A percentile compares a stretch with the other conserved stretches of the same genome.
Evolutionary conservation across 2,329 filamentous ascomycete genomes (phyloP).

Genomic region (Alternaria rosae): DNA sequence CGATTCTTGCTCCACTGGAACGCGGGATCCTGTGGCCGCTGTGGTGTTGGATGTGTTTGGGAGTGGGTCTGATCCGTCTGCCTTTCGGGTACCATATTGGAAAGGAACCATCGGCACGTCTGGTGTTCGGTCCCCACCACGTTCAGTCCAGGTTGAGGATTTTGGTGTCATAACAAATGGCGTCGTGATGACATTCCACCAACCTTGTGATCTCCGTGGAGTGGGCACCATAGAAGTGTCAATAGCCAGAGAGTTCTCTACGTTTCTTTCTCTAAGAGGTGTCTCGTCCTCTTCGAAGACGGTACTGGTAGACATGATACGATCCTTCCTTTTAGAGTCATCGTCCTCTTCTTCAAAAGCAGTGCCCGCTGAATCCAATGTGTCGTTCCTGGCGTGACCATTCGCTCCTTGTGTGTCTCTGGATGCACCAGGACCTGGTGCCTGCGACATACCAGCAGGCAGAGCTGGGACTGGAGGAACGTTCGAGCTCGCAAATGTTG

Average conservation of each 20-base stretch:
- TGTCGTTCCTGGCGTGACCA: conserved; percentile 39
- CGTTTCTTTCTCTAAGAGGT: conserved; percentile 35
- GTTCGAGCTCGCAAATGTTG: conserved; percentile 44
- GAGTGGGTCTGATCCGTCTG: conserved; percentile 27
- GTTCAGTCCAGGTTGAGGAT: conserved; percentile 46
- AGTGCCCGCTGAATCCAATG: conserved; percentile 47
- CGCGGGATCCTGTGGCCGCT: neutral
- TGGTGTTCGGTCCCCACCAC: conserved; percentile 35
- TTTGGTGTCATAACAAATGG: conserved; percentile 63
- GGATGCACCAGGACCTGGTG: conserved; percentile 5
- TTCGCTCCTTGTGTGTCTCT: conserved; percentile 2
- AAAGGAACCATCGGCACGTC: conserved; percentile 45
- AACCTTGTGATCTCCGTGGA: conserved; percentile 69
- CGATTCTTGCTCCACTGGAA: neutral
- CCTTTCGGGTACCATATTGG: conserved; percentile 28
- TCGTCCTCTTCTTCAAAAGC: conserved; percentile 61
- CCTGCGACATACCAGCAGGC: conserved; percentile 31
- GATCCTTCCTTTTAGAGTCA: conserved; percentile 50
- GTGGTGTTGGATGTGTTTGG: neutral
- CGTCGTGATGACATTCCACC: conserved; percentile 80
- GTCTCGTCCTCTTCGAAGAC: conserved; percentile 74
- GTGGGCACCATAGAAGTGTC: conserved; percentile 56
- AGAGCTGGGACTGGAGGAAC: conserved; percentile 61
- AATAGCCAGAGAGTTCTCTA: conserved; percentile 45
- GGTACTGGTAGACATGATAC: conserved; percentile 66